These are phyloP conservation scores for Lactarius indigo DNA, from an alignment of 768 basidiomycete species.

Conservation along the genomic window DNA sequence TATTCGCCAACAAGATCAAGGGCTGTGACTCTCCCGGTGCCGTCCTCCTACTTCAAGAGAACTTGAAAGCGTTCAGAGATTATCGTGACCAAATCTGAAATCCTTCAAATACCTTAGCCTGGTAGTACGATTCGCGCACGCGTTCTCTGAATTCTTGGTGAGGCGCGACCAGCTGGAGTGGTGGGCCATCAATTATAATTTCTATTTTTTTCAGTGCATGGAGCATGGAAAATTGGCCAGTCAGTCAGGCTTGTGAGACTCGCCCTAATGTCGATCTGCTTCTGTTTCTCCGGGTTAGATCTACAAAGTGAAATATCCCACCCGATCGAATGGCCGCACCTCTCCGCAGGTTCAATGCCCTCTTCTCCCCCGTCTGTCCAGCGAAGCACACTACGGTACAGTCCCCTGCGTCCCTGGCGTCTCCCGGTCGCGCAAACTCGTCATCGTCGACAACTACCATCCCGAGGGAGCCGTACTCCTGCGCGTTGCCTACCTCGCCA, in stretches of 20 bases:
- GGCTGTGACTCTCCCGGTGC: too few species aligned
- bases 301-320: slow-evolving; percentile 27
- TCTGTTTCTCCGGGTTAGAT: not conserved
- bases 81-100: too few species aligned
- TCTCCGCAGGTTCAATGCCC: slow-evolving; percentile 32
- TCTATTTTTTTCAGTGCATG: too few species aligned
- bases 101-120: too few species aligned
- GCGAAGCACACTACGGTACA: slow-evolving; percentile 41
- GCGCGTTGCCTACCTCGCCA: slow-evolving; percentile 23
- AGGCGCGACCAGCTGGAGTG: too few species aligned
- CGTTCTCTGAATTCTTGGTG: too few species aligned
- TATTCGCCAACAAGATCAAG: too few species aligned
- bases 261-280: not conserved
- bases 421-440: slow-evolving; percentile 28
- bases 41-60: too few species aligned
- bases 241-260: not conserved
- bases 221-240: not conserved
- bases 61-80: too few species aligned
- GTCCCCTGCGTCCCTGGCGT: slow-evolving; percentile 15
- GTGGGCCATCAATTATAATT: too few species aligned
- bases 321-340: slow-evolving; percentile 38
- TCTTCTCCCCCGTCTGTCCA: slow-evolving; percentile 29
- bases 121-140: too few species aligned
- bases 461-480: slow-evolving; percentile 31
- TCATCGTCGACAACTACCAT: slow-evolving; percentile 33